Percentiles rank a stretch among this genome's conserved stretches.
Conservation (phyloP, 2,329 filamentous ascomycete species). For the Lojkania enalia region DNA sequence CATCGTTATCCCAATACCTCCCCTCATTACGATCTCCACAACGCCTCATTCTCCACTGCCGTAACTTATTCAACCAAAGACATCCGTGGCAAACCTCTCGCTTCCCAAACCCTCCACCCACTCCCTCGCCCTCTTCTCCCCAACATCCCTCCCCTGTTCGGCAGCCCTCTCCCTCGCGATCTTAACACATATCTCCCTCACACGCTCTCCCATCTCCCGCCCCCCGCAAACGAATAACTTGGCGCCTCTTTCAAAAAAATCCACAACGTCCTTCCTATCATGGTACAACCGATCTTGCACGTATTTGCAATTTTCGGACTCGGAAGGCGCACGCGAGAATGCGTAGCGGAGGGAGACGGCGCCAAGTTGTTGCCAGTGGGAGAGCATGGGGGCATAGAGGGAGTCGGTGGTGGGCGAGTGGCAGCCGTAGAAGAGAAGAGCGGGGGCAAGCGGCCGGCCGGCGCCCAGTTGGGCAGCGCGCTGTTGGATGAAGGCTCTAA, state of each 20-base stretch:
- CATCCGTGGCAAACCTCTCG: conserved; percentile 53
- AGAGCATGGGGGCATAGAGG: conserved; percentile 63
- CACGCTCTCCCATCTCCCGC: conserved; percentile 49
- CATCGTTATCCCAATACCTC: too few relatives aligned
- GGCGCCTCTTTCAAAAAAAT: conserved; percentile 54
- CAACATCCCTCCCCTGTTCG: conserved; percentile 39
- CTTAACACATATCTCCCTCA: conserved; percentile 47
- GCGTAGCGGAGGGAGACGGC: conserved; percentile 65
- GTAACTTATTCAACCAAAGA: conserved; percentile 47
- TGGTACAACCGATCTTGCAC: conserved; percentile 58
- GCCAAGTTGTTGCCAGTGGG: conserved; percentile 62
- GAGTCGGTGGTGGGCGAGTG: conserved; percentile 59
- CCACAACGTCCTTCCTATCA: conserved; percentile 51
- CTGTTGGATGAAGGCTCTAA: conserved; percentile 49
- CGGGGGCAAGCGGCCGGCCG: conserved; percentile 60
- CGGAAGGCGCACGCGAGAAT: conserved; percentile 54
- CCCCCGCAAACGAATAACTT: conserved; percentile 69
- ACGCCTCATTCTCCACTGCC: too few relatives aligned
- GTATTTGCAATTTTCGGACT: conserved; percentile 55
- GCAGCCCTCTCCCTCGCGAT: conserved; percentile 49
- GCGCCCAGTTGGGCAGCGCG: conserved; percentile 47
- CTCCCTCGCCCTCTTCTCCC: conserved; percentile 47
- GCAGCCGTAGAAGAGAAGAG: conserved; percentile 69
- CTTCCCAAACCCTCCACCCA: conserved; percentile 53
- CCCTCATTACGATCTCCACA: too few relatives aligned